Evolutionary conservation across 768 basidiomycete genomes (phyloP).

Genomic region (Porpolomopsis calyptriformis): DNA sequence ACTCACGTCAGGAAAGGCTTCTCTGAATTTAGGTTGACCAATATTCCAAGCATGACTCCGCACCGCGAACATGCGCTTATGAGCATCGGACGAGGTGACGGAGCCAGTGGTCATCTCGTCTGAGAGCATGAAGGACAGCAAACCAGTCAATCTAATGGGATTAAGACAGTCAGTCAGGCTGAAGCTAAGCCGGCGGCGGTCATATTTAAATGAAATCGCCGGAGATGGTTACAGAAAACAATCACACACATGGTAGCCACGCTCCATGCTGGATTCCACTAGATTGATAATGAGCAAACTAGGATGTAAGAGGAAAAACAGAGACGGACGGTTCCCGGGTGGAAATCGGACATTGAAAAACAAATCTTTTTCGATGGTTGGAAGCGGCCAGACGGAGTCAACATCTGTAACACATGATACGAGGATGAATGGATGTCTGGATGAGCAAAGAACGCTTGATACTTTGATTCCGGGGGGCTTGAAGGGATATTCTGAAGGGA

Average conservation of each 20-base stretch:
- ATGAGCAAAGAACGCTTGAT: background rate
- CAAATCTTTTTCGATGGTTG: slow-evolving; percentile 92
- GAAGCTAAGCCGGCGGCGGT: too few species aligned
- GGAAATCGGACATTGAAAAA: slow-evolving; percentile 96
- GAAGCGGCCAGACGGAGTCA: slow-evolving; percentile 84
- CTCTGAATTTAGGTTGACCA: slow-evolving; percentile 65
- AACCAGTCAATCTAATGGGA: slow-evolving; percentile 76
- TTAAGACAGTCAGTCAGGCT: slow-evolving; percentile 4
- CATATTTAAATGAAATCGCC: too few species aligned
- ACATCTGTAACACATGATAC: slow-evolving; percentile 47
- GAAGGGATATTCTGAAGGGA: slow-evolving; percentile 92
- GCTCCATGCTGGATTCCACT: slow-evolving; percentile 97
- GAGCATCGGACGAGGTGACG: slow-evolving; percentile 64
- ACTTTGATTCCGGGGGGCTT: slow-evolving; percentile 97
- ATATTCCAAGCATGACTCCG: slow-evolving; percentile 85
- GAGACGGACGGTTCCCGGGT: slow-evolving; percentile 69
- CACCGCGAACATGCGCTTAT: slow-evolving; percentile 68
- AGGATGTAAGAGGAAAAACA: slow-evolving; percentile 1
- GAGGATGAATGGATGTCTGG: background rate
- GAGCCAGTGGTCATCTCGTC: slow-evolving; percentile 97
- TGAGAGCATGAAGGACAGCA: slow-evolving; percentile 89
- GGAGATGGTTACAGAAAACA: too few species aligned
- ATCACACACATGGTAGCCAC: slow-evolving; percentile 89
- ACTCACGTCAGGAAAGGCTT: slow-evolving; percentile 81
- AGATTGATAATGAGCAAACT: slow-evolving; percentile 1